Base-by-base conservation (phyloP, 2,329 filamentous ascomycete genomes). In the Apiospora malaysiana region DNA sequence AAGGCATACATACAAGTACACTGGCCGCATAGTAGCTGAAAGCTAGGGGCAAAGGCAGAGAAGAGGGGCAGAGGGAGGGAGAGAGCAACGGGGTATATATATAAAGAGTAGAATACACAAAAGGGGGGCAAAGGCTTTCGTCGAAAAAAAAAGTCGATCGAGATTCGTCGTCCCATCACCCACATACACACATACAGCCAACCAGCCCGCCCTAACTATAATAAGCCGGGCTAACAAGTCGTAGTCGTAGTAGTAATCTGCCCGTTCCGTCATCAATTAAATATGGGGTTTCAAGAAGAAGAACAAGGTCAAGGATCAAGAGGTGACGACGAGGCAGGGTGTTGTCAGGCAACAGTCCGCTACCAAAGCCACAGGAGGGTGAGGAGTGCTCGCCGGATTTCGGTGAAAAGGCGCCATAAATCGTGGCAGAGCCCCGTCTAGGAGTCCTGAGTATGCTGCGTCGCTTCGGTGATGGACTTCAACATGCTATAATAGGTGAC, bases 381-480 rank as follows among this genome's bases (percentile, higher is more conserved):
- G 56, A 40, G 9, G 1, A 63, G 56, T 63, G 9, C 32, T 40
- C 12, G 32, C 16, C 9, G 56, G 18, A 63, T 12, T 40, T 27
- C 56, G 4, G 21, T n/a, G 56, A 63, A n/a, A 40, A 63, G 27
- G 21, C 12, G 56, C 56, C 56, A 63, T n/a, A 40, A 18, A 8
- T 46, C 42, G 14, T 18, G 12, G n/a, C n/a, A 45, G 27, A 69
- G 43, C 51, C 47, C 68, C 49, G 49, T 45, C 68, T 69, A 75
- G 51, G 73, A 74, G 67, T 67, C 56, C 16, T 40, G 56, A n/a
- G 32, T 40, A n/a, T 10, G 71, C 71, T 74, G 75, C 47, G 71
- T 72, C 56, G 74, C 74, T 69, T 80, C 73, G 43, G 78, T 77
- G 71, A 82, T 79, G 32, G 80, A 79, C 73, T 80, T 79, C 68